phyloP scores from a whole-genome alignment of 768 basidiomycete species.

The Pleurotus salmoneostramineus region DNA sequence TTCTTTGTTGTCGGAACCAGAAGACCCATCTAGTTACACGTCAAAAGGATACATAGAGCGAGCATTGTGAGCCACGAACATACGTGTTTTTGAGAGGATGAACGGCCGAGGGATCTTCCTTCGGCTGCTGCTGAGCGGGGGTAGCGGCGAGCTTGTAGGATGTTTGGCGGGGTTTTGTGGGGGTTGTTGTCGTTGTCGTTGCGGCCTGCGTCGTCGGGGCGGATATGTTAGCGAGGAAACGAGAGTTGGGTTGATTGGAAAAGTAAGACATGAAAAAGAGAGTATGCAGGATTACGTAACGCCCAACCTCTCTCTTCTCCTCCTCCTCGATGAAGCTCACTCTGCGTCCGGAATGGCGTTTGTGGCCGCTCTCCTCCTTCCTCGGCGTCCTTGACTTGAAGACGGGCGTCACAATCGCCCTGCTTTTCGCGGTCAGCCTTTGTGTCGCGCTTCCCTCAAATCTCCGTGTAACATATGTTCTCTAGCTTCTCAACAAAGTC shows the following conservation, averaged over 20 bases:
- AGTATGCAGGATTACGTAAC: slow-evolving; percentile 9
- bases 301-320: slow-evolving; percentile 3
- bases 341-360: slow-evolving; percentile 79
- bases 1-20: slow-evolving; percentile 88
- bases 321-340: slow-evolving; percentile 64
- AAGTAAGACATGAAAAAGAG: slow-evolving; percentile 45
- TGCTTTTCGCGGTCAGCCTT: slow-evolving; percentile 80
- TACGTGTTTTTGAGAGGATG: slow-evolving; percentile 87
- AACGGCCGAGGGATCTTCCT: slow-evolving; percentile 35
- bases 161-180: slow-evolving; percentile 41
- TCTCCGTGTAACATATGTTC: background rate
- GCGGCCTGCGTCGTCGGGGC: slow-evolving; percentile 8
- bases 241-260: slow-evolving; percentile 76
- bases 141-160: slow-evolving; percentile 77
- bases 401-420: slow-evolving; percentile 83
- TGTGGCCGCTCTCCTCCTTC: slow-evolving; percentile 81
- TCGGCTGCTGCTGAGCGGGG: slow-evolving; percentile 34
- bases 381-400: slow-evolving; percentile 89
- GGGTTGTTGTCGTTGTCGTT: slow-evolving; percentile 16
- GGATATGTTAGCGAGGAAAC: slow-evolving; percentile 59
- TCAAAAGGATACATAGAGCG: slow-evolving; percentile 12
- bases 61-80: slow-evolving; percentile 50
- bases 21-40: slow-evolving; percentile 69
- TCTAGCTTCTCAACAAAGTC: slow-evolving; percentile 90
- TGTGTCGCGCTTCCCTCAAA: background rate